These are phyloP conservation scores for Falciphora oryzae DNA, from an alignment of 2,329 filamentous ascomycete species.

Conservation along the genomic window DNA sequence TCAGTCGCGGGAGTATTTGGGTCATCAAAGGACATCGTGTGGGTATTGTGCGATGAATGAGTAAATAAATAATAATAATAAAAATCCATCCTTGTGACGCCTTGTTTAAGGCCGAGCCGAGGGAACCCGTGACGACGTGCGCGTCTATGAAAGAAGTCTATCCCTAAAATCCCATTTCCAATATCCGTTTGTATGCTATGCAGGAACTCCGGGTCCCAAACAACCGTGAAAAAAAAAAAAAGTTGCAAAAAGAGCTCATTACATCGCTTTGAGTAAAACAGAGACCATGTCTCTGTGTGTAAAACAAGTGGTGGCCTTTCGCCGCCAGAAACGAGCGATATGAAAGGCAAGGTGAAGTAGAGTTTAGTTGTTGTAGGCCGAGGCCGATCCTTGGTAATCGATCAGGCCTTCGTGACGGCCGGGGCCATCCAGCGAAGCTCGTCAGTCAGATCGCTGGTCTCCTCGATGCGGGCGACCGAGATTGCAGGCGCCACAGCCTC, in stretches of 20 bases:
- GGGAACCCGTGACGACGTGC: neutral
- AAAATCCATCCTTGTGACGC: neutral
- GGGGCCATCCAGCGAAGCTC: neutral
- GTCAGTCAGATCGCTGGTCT: neutral
- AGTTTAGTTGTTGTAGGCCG: neutral
- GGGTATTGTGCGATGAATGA: neutral
- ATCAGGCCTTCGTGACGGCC: neutral
- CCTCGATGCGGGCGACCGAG: neutral
- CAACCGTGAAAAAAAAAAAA: neutral
- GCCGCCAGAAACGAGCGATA: neutral
- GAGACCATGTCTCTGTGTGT: neutral
- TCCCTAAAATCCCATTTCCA: neutral
- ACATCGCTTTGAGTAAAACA: neutral
- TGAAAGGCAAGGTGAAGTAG: neutral
- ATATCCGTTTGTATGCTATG: neutral
- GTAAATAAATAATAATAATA: slow-evolving; percentile 1
- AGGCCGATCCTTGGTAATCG: neutral
- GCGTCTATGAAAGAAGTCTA: neutral
- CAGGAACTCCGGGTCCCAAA: neutral
- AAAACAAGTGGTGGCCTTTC: neutral
- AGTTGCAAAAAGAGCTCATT: neutral
- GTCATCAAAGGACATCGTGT: neutral
- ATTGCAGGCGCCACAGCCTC: neutral
- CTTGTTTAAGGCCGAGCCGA: neutral
- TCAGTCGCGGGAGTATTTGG: neutral